phyloP scores from a whole-genome alignment of 176 grass and related monocot genomes.

The Ensete glaucum region DNA sequence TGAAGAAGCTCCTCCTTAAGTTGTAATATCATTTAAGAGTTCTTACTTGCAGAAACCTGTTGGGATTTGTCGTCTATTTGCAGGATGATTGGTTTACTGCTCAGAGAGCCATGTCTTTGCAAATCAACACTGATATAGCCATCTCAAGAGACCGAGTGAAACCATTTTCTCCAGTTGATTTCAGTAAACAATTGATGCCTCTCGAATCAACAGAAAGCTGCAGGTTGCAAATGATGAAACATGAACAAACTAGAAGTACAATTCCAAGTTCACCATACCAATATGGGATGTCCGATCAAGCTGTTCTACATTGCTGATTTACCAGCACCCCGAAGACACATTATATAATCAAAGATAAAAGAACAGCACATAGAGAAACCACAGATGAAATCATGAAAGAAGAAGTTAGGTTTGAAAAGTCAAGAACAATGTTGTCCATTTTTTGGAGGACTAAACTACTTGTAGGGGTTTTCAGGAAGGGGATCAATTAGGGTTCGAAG shows the following conservation, averaged over 20 bases:
- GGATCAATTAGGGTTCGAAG: too few relatives aligned
- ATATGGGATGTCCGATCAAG: conserved; percentile 65
- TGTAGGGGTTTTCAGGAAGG: too few relatives aligned
- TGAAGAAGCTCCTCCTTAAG: too few relatives aligned
- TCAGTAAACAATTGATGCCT: background rate
- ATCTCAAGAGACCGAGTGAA: conserved; percentile 29
- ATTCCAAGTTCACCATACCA: conserved; percentile 26
- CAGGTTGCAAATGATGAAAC: background rate
- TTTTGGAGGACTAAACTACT: too few relatives aligned
- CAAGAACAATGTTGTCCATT: too few relatives aligned
- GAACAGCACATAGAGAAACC: too few relatives aligned
- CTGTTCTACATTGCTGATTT: conserved; percentile 75
- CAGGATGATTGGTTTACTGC: conserved; percentile 49
- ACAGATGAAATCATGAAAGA: too few relatives aligned
- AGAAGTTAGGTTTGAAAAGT: too few relatives aligned
- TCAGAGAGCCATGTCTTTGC: conserved; percentile 51
- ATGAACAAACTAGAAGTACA: too few relatives aligned
- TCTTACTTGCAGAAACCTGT: conserved; percentile 70
- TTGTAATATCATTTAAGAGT: background rate
- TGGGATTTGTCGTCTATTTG: conserved; percentile 70
- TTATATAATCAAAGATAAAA: too few relatives aligned
- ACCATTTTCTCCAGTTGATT: conserved; percentile 88
- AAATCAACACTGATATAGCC: conserved; percentile 49
- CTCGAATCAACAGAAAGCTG: background rate
- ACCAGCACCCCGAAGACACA: conserved; percentile 35